These are phyloP conservation scores for Zymoseptoria pseudotritici DNA, from an alignment of 2,329 filamentous ascomycete genomes.

Conservation along the genomic window DNA sequence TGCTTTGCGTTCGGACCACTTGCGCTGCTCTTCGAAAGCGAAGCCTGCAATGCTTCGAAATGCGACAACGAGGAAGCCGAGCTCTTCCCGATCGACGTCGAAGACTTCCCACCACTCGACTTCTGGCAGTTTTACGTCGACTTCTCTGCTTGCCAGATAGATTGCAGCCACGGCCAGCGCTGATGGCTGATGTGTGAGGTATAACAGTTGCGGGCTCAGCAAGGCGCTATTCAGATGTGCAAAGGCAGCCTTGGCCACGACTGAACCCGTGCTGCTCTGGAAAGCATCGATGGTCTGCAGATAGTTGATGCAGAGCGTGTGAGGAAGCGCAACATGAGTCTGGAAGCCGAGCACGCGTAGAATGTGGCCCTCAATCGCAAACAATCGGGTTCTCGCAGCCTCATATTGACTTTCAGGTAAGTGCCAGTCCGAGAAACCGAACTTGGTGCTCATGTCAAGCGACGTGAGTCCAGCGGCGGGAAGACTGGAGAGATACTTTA, in stretches of 20 bases:
- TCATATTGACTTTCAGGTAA: conserved; percentile 68
- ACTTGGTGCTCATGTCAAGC: conserved; percentile 2
- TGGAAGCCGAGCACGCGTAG: conserved; percentile 72
- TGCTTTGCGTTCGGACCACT: conserved; percentile 45
- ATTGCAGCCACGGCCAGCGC: conserved; percentile 80
- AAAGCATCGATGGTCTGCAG: conserved; percentile 78
- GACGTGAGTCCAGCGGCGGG: conserved; percentile 45
- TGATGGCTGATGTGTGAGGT: conserved; percentile 84
- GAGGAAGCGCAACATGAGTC: conserved; percentile 76
- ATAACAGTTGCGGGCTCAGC: conserved; percentile 79
- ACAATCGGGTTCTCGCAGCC: conserved; percentile 54
- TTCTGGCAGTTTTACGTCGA: conserved; percentile 69
- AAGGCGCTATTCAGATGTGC: conserved; percentile 80
- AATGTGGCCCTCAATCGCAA: conserved; percentile 69
- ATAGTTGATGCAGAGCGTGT: conserved; percentile 83
- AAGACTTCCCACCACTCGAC: conserved; percentile 97
- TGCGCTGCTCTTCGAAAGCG: conserved; percentile 52
- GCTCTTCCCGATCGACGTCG: conserved; percentile 86
- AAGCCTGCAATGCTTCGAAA: conserved; percentile 73
- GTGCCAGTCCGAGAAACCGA: conserved; percentile 36
- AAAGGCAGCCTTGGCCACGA: conserved; percentile 58
- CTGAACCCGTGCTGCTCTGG: conserved; percentile 34
- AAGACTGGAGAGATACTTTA: conserved; percentile 67
- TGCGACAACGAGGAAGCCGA: conserved; percentile 84
- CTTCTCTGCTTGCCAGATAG: conserved; percentile 77